phyloP scores from a whole-genome alignment of 805 yeast species.

The Suhomyces vadensis region DNA sequence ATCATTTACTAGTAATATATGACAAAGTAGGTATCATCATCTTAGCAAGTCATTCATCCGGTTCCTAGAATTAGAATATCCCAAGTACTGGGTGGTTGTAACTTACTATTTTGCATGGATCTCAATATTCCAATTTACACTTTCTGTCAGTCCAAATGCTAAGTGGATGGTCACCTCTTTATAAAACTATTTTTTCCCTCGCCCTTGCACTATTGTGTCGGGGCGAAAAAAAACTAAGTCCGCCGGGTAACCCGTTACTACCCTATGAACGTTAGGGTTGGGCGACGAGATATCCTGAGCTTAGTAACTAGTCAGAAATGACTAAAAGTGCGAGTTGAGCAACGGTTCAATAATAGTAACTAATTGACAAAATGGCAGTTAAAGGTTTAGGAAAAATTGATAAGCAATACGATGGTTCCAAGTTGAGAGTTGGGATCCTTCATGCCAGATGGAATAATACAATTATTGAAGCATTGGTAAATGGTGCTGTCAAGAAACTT shows the following conservation, averaged over 20 bases:
- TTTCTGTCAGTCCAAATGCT: neutral
- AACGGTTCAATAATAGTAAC: no score
- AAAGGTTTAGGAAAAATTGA: conserved; percentile 79
- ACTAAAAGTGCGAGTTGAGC: no score
- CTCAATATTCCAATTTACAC: no score
- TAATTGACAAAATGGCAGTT: conserved; percentile 70
- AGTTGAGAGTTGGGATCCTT: conserved; percentile 76
- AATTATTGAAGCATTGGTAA: conserved; percentile 75
- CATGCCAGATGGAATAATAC: conserved; percentile 94
- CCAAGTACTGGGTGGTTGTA: neutral
- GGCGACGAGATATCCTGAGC: neutral
- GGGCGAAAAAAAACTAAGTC: no score
- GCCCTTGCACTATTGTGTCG: neutral
- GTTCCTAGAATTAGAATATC: neutral
- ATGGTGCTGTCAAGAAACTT: conserved; percentile 70
- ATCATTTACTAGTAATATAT: conserved; percentile 10
- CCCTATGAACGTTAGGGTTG: no score
- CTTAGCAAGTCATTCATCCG: neutral
- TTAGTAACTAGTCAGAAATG: no score
- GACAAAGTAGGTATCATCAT: conserved; percentile 11
- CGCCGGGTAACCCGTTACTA: no score
- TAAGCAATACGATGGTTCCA: conserved; percentile 64
- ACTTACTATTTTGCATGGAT: neutral
- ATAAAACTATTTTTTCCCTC: neutral
- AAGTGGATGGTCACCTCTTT: neutral